Evolutionary conservation across 371 early-diverging fungal genomes (phyloP), one percentile per base, ranked within the genome.

Genomic region (Mortierella sp.): DNA sequence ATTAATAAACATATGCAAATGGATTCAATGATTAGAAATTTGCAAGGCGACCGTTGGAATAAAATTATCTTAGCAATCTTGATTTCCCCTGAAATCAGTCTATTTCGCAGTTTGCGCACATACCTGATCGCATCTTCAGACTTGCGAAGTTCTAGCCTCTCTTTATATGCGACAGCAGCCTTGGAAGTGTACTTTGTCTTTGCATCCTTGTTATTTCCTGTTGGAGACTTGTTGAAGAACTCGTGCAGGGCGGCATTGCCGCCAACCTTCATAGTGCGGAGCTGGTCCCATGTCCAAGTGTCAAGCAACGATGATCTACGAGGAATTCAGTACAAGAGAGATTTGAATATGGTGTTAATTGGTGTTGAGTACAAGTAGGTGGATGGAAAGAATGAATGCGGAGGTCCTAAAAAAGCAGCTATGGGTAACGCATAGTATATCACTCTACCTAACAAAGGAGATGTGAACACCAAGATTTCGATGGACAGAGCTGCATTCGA

Each of bases 401-500:
- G n/a, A n/a, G n/a, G n/a, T n/a, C n/a, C n/a, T 37, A 17, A 1
- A 43, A 43, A 19, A 43, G 45, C 45, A 43, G 13, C 5, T 13
- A 19, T 13, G 19, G 19, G 13, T n/a, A n/a, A n/a, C n/a, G n/a
- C n/a, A 43, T 1, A 35, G 19, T 31, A 51, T 10, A 54, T 22
- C 77, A 9, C 28, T 7, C 80, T 87, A 95, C 93, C 97, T 90
- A 47, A 96, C 99, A 93, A 96, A 99, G 66, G 94, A 94, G 71
- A 98, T 96, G 85, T 96, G 98, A 35, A 96, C 98, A 55, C 96
- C 99, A 81, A 98, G 89, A 72, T 96, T 96, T 57, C 98, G 90
- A 75, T 97, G 98, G 8, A 94, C 93, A 32, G 98, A 93, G 13
- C 99, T 98, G 84, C 99, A 99, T 65, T 99, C 98, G 42, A 97